Evolutionary conservation across 192 early-diverging fungal genomes (phyloP), one percentile per base, ranked within the genome.

Genomic region (Gorgonomyces haynaldii): DNA sequence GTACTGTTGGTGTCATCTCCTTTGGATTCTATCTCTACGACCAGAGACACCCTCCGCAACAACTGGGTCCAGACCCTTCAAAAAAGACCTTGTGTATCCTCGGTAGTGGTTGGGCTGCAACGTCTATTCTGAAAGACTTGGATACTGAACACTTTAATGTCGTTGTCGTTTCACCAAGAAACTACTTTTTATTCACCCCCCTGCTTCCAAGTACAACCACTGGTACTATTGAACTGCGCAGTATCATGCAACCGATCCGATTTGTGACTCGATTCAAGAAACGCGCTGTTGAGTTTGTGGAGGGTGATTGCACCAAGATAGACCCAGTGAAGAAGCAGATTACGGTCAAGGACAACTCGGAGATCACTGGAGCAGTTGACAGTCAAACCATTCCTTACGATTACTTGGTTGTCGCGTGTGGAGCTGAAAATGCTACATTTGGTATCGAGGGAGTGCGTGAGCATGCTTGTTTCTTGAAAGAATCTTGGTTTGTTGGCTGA

Each of bases 281-380:
- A 32, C 76, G 87, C 30, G 81, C 81, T 50, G 78, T 91, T 58
- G 76, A 70, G 64, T 88, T 93, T 52, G 81, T 85, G 48, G 92
- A 96, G 62, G 89, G 83, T 50, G 85, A 81, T 50, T 91, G 88
- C 73, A 89, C 75, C 4, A 70, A 84, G n/a, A 88, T 96, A 51
- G 85, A 96, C 43, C 79, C 79, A 4, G 76, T 74, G 17, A 72
- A 69, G 34, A 88, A 91, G 67, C 67, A 66, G n/a, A 72, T 96
- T 43, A 79, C 72, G 15, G 71, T 96, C 45, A 65, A 77, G 71
- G 85, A 88, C 56, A 69, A 79, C 44, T 77, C 81, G 21, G 83
- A 88, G 34, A 67, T 87, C 29, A 74, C 73, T 23, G 77, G 82
- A 17, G 67, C 49, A 15, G 69, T 72, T 9, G 59, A 64, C 32